Evolutionary conservation across 345 rosid genomes (phyloP), one percentile per base, ranked within the genome.

Genomic region (Odontarrhena argentea): DNA sequence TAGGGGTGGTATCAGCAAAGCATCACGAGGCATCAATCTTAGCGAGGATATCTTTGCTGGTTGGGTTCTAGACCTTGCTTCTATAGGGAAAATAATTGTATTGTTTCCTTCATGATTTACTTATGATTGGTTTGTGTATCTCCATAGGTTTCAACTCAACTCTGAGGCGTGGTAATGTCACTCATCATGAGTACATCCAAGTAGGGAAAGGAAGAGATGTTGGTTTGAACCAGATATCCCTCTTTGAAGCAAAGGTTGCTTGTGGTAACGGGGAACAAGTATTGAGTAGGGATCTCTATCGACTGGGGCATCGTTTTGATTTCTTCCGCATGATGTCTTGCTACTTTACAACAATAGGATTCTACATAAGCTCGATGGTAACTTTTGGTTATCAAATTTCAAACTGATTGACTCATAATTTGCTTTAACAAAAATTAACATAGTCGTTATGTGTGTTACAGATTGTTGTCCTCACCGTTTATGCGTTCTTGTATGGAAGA

Each of bases 121-220:
- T 57, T 9, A 65, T 48, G 10, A 63, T 12, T 37, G 53, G 13
- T 44, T 36, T 26, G 22, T 71, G 14, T 58, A 22, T 67, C 13
- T 43, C 30, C 78, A 25, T 63, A 91, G 99, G 99, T 70, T 91
- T 94, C 76, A 94, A 94, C 78, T 94, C 97, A 52, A 88, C 92
- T 37, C 73, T 91, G 62, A 86, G 99, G 76, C 83, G 88, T 60
- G 99, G 97, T 37, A 91, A 94, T 83, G 61, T 94, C 45, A 94
- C 99, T 74, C 99, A 94, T 79, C 99, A 91, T 70, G 99, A 94
- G 84, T 94, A 94, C 69, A 91, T 94, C 63, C 99, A 94, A 86
- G 97, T 94, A 74, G 99, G 99, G 55, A 94, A 94, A 82, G 99
- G 99, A 62, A 85, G 99, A 74, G 99, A 94, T 77, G 99, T 94